Evolutionary conservation across 225 moss, liverwort and hornwort species (phyloP).

Genomic region (Lunularia cruciata): DNA sequence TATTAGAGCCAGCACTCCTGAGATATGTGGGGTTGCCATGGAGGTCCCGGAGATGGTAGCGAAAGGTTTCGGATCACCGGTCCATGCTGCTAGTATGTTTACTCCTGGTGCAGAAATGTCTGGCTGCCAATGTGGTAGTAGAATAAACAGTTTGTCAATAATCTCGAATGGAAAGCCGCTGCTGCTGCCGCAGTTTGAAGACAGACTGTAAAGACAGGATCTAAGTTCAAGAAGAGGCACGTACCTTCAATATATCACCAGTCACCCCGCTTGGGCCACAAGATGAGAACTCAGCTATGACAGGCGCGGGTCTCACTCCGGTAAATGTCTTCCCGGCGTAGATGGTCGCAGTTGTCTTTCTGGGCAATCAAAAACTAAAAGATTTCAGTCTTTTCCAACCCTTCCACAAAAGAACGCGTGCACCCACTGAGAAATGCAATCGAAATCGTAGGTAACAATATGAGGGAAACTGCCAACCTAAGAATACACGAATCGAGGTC

Average conservation of each 20-base stretch:
- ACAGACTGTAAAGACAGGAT: no score
- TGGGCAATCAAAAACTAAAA: no score
- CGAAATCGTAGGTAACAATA: no score
- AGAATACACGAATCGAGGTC: not conserved
- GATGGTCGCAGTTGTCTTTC: constrained; percentile 10
- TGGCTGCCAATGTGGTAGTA: no score
- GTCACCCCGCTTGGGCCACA: constrained; percentile 16
- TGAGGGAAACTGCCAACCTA: not conserved
- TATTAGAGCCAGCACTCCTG: constrained; percentile 24
- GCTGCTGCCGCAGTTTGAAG: no score
- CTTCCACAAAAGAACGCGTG: no score
- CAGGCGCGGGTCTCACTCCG: constrained; percentile 12
- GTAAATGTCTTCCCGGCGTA: constrained; percentile 3
- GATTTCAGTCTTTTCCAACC: no score
- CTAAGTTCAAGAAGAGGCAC: no score
- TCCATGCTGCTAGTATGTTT: constrained; percentile 22
- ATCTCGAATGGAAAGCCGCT: no score
- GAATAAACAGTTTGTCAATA: no score
- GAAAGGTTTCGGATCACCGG: not conserved
- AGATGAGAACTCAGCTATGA: constrained; percentile 16
- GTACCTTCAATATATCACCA: constrained; percentile 17
- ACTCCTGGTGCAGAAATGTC: constrained; percentile 26
- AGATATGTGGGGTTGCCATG: constrained; percentile 32
- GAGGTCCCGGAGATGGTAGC: constrained; percentile 22
- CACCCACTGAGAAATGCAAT: no score